Evolutionary conservation across 106 monocot species (phyloP), one percentile per base, ranked within the genome.

Genomic region (Acorus calamus): DNA sequence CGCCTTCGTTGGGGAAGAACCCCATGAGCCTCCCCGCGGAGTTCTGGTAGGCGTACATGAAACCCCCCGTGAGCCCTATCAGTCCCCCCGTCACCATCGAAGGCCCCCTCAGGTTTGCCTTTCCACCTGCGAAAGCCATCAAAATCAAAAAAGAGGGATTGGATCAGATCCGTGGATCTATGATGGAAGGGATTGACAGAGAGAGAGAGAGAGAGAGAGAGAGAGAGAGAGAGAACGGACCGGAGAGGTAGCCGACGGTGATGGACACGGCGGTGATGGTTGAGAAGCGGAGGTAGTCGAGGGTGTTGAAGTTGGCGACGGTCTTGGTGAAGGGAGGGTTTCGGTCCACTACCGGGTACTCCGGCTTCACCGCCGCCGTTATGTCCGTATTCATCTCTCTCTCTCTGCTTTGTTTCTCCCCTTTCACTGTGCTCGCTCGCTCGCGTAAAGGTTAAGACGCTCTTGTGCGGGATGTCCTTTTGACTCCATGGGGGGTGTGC

Each of bases 41-140:
- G 75, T 98, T 98, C 85, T 98, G 96, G 72, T 98, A 98, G 7
- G 96, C 96, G 60, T 91, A 98, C 96, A 98, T 98, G 74, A 98
- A 98, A 4, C 96, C 96, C 2, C 96, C 96, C 96, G 91, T 83
- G 52, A 88, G 14, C 46, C 96, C 96, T n/a, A 98, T 98, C 65
- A 98, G 67, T 0, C 96, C 96, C 0, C 91, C 96, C 3, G 96
- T 98, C 52, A 98, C 90, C 96, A 98, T 98, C 14, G 91, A 91
- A 8, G 96, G 96, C 8, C 96, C 96, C 12, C 96, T 60, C 64
- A 98, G 79, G 80, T 88, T 91, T 4, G 96, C 91, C 74, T 85
- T 96, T 47, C 90, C 87, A 64, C 89, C 94, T 94, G 60, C 49
- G 28, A 28, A 28, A 28, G 28, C 28, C 28, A 28, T 28, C 28